Evolutionary conservation across 2,329 filamentous ascomycete species (phyloP).

Genomic region (Hypocrella siamensis): DNA sequence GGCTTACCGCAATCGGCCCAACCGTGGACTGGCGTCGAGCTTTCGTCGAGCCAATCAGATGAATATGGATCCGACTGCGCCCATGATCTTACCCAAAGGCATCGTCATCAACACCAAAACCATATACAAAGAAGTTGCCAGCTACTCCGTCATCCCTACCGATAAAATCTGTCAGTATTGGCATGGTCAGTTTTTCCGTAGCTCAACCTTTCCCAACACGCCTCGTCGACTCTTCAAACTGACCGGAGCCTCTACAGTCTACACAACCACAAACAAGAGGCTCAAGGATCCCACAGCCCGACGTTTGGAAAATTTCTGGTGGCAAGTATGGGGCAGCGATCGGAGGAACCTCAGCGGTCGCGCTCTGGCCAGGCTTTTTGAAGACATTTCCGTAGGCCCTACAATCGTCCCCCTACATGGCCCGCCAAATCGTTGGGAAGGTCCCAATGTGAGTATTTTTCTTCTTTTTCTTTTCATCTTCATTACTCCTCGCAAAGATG

Average conservation of each 20-base stretch:
- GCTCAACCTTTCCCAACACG: not conserved
- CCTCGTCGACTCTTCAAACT: not conserved
- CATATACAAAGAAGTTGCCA: constrained; percentile 38
- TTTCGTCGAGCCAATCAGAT: no score
- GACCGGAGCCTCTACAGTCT: constrained; percentile 24
- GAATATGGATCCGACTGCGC: constrained; percentile 18
- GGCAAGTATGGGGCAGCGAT: constrained; percentile 48
- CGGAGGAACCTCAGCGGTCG: constrained; percentile 34
- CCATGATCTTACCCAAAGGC: constrained; percentile 38
- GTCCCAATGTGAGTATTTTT: constrained; percentile 24
- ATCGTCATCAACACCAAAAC: constrained; percentile 36
- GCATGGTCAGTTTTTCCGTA: constrained; percentile 28
- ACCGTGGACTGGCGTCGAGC: no score
- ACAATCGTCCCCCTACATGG: constrained; percentile 40
- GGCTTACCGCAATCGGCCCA: no score
- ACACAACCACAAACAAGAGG: constrained; percentile 42
- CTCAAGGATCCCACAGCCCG: constrained; percentile 46
- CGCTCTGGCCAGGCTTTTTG: constrained; percentile 37
- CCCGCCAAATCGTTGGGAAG: constrained; percentile 37
- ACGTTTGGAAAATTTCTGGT: constrained; percentile 50
- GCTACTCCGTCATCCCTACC: constrained; percentile 30
- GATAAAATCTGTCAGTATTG: constrained; percentile 40
- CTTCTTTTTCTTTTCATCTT: no score
- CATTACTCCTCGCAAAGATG: no score
- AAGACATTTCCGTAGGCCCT: constrained; percentile 40